phyloP scores from a whole-genome alignment of 441 rosid species.

The Sinapis alba region DNA sequence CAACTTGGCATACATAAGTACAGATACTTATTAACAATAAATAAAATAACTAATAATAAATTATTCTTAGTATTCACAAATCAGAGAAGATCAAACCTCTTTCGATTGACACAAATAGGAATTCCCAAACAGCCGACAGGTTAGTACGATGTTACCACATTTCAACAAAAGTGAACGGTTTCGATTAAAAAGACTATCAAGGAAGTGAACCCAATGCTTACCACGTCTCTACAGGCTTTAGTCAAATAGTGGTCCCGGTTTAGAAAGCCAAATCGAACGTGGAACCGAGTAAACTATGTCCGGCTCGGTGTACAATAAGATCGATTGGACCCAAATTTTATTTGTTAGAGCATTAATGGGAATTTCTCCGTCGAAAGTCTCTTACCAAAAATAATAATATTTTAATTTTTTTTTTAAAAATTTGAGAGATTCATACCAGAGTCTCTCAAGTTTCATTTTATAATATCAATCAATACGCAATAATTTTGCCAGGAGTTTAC shows the following conservation, averaged over 20 bases:
- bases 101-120: slow-evolving; percentile 35
- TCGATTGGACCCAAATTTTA: slow-evolving; percentile 8
- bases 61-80: slow-evolving; percentile 11
- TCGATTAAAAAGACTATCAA: neutral
- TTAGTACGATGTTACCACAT: slow-evolving; percentile 36
- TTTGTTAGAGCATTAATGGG: too few relatives aligned
- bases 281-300: slow-evolving; percentile 30
- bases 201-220: slow-evolving; percentile 7
- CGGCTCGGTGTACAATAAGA: slow-evolving; percentile 30
- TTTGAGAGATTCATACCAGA: too few relatives aligned
- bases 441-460: too few relatives aligned
- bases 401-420: neutral
- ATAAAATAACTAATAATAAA: neutral
- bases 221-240: slow-evolving; percentile 4
- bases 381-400: too few relatives aligned
- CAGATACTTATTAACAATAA: neutral
- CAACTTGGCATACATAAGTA: neutral
- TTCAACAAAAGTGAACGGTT: slow-evolving; percentile 17
- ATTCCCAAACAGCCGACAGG: slow-evolving; percentile 37
- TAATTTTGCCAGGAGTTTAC: slow-evolving; percentile 7
- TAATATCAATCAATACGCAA: neutral
- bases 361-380: too few relatives aligned
- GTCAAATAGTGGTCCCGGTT: slow-evolving; percentile 27
- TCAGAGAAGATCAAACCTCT: slow-evolving; percentile 23
- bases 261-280: slow-evolving; percentile 26